Conservation (phyloP, 768 basidiomycete genomes). For the Amanita inopinata region DNA sequence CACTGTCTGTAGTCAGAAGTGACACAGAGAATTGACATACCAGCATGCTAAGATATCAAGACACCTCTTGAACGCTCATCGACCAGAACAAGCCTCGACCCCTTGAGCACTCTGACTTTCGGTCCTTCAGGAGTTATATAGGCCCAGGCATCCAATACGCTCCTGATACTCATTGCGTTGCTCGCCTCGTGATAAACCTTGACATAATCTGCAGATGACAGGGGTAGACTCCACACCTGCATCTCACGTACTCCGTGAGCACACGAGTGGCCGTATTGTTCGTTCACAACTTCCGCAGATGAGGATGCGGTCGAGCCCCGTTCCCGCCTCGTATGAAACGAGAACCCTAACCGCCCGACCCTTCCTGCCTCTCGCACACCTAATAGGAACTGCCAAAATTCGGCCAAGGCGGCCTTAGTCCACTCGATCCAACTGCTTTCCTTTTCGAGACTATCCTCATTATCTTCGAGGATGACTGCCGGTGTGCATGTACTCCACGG, state of each 20-base stretch:
- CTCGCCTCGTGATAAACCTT: conserved; percentile 49
- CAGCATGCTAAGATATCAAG: conserved; percentile 31
- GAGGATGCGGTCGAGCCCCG: not conserved
- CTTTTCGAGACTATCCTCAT: conserved; percentile 13
- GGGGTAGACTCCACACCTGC: conserved; percentile 11
- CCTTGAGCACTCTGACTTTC: conserved; percentile 37
- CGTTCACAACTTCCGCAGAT: conserved; percentile 3
- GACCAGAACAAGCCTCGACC: conserved; percentile 36
- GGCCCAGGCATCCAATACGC: conserved; percentile 40
- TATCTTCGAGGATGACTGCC: conserved; percentile 28
- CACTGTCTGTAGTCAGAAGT: no score
- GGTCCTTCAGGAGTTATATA: conserved; percentile 15
- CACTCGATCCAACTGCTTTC: conserved; percentile 28
- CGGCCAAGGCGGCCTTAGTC: conserved; percentile 31
- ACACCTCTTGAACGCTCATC: conserved; percentile 40
- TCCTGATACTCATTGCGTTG: conserved; percentile 38
- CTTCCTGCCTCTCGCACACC: conserved; percentile 24
- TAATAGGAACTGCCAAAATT: conserved; percentile 44
- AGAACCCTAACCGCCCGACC: conserved; percentile 39
- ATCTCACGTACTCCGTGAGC: not conserved
- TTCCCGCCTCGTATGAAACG: conserved; percentile 26
- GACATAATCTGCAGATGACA: conserved; percentile 37
- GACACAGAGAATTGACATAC: no score
- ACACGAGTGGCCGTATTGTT: not conserved
- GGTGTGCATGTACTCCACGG: conserved; percentile 38